Conservation (phyloP, 106 monocot genomes). For the Apostasia ramifera region DNA sequence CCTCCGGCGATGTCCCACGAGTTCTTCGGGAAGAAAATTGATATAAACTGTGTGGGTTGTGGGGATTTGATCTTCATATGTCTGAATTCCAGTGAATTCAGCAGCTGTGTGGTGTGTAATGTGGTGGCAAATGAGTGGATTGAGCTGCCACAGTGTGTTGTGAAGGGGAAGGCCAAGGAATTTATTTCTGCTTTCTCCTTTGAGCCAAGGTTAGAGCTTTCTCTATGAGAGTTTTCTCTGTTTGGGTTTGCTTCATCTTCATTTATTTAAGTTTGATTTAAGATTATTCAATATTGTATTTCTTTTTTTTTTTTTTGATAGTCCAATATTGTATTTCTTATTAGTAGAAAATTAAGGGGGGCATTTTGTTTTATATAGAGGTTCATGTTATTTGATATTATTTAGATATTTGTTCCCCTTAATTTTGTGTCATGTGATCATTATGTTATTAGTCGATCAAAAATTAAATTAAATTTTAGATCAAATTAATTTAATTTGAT, state of each 20-base stretch:
- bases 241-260: neutral
- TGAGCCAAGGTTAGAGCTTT: conserved; percentile 74
- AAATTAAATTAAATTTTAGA: too few species aligned
- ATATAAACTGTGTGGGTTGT: conserved; percentile 69
- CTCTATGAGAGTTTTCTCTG: conserved; percentile 22
- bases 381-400: too few species aligned
- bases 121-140: conserved; percentile 35
- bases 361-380: too few species aligned
- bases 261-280: too few species aligned
- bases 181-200: conserved; percentile 78
- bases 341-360: too few species aligned
- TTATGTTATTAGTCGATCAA: too few species aligned
- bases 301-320: too few species aligned
- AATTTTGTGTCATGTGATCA: too few species aligned
- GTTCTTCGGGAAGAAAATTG: conserved; percentile 57
- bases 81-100: conserved; percentile 43
- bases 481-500: too few species aligned
- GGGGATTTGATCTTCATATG: conserved; percentile 60
- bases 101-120: conserved; percentile 44
- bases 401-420: too few species aligned
- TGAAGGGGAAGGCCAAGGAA: conserved; percentile 44
- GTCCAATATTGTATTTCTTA: too few species aligned
- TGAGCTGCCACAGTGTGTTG: conserved; percentile 60
- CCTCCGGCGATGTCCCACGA: conserved; percentile 76
- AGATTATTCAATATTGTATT: too few species aligned